Conservation (phyloP, 345 rosid species). For the Citropsis articulata region DNA sequence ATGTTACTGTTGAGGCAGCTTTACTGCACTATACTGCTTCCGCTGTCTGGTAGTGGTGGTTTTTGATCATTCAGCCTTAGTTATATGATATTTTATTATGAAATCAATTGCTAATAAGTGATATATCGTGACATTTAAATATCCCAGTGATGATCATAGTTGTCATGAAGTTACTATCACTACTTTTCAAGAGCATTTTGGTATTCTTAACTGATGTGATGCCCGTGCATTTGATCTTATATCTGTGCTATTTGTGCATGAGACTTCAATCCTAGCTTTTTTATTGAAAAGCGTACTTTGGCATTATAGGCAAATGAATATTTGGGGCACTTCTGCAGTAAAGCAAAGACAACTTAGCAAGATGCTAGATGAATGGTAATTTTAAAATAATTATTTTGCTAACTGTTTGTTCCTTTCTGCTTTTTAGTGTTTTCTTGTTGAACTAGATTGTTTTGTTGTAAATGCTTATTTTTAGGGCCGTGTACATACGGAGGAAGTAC, state of each 20-base stretch:
- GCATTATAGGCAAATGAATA: conserved; percentile 77
- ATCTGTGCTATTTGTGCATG: not conserved
- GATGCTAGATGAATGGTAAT: conserved; percentile 97
- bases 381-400: conserved; percentile 18
- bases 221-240: not conserved
- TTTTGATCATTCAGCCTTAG: not conserved
- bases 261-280: not conserved
- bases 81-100: not conserved
- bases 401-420: not conserved
- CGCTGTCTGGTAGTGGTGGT: not conserved
- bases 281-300: conserved; percentile 13
- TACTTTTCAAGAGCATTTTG: not conserved
- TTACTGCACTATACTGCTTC: not conserved
- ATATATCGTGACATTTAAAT: not conserved
- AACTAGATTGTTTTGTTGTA: not conserved
- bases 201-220: not conserved
- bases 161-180: not conserved
- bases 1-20: not conserved
- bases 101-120: not conserved
- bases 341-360: conserved; percentile 81
- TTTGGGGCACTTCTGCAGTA: conserved; percentile 79
- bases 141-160: not conserved
- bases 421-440: conserved; percentile 1
- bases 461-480: conserved; percentile 53
- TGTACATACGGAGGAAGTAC: conserved; percentile 60